Conservation (phyloP, 192 early-diverging fungal species). For the Pilobolus umbonatus region DNA sequence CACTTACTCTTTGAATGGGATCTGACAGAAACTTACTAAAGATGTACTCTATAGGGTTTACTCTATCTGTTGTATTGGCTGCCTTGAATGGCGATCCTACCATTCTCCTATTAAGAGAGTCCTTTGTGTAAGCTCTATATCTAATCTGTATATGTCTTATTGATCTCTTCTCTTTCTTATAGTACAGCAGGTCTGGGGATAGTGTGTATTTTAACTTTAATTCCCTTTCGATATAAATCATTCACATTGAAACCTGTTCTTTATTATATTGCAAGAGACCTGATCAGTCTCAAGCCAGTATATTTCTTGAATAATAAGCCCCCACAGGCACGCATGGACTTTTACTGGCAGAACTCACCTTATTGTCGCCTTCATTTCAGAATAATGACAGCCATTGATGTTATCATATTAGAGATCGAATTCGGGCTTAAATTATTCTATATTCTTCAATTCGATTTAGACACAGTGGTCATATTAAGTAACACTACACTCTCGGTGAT, state of each 20-base stretch:
- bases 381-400: constrained; percentile 29
- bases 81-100: constrained; percentile 35
- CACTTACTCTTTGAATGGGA: background rate
- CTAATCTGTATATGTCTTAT: background rate
- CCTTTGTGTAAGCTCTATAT: constrained; percentile 29
- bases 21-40: background rate
- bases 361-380: constrained; percentile 32
- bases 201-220: constrained; percentile 34
- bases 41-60: constrained; percentile 24
- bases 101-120: constrained; percentile 41
- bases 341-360: constrained; percentile 36
- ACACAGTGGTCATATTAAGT: constrained; percentile 24
- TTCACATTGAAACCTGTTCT: constrained; percentile 37
- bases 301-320: constrained; percentile 9
- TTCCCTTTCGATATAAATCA: constrained; percentile 34
- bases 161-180: constrained; percentile 5
- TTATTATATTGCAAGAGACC: constrained; percentile 32
- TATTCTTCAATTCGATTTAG: constrained; percentile 28
- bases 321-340: constrained; percentile 20
- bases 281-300: constrained; percentile 27
- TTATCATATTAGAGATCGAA: constrained; percentile 26
- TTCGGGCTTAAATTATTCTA: constrained; percentile 34
- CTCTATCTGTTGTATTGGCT: constrained; percentile 39
- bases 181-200: constrained; percentile 33
- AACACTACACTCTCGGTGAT: constrained; percentile 26